Evolutionary conservation across 2,329 filamentous ascomycete genomes (phyloP), one percentile per base, ranked within the genome.

Genomic region (Calonectria hawksworthii): DNA sequence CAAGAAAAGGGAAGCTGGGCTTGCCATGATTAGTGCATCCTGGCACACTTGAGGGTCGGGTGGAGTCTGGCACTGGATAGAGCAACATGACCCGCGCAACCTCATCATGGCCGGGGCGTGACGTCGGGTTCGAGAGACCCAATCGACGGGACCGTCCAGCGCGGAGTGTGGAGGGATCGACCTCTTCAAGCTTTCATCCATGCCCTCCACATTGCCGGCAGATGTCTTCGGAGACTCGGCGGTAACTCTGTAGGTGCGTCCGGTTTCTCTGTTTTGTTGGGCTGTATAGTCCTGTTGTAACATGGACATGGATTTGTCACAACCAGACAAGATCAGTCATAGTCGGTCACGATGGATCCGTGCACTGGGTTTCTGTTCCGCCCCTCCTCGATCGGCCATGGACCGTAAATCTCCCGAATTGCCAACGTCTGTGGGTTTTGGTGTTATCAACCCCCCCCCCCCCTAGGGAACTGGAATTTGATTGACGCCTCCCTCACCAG

Each of bases 61-160:
- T 74, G 72, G 71, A 65, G 71, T 66, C 50, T 28, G 23, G 36
- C 41, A 14, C 70, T 68, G 18, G 52, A 72, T 72, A 50, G 44
- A 41, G 51, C 51, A 70, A 70, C 41, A 51, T 34, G 59, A 32
- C 56, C 56, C 65, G 47, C 47, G 65, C 54, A 56, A 56, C 21
- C 34, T 50, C 30, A 56, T 56, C 52, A 44, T 44, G 52, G 30
- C 65, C 28, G 30, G 16, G 47, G 56, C 34, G 34, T 26, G 56
- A 41, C 56, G 32, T 61, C 56, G 56, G 56, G 23, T 16, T 36
- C 56, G 38, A 54, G 9, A 61, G 69, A 36, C 44, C 59, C 59
- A 72, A 65, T 59, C 26, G 61, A 63, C 56, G 56, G 56, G 56
- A 41, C 56, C 56, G 56, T 28, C 36, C 56, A 21, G 54, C 6